These are phyloP conservation scores for Xylaria multiplex DNA, from an alignment of 2,329 filamentous ascomycete genomes.

Conservation along the genomic window DNA sequence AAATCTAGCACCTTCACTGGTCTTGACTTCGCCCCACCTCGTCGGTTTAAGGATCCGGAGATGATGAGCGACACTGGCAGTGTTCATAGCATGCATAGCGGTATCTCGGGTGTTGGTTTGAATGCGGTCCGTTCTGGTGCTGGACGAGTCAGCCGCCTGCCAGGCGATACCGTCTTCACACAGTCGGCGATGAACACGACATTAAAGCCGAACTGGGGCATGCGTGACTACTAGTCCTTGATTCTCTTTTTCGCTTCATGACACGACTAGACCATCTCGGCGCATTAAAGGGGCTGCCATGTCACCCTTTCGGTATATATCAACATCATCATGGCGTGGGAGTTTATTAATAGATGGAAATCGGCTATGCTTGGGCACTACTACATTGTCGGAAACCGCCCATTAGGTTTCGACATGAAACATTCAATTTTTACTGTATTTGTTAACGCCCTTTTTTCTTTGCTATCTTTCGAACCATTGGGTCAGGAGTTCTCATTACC, in stretches of 20 bases:
- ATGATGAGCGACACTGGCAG: slow-evolving; percentile 73
- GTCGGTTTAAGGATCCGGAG: slow-evolving; percentile 73
- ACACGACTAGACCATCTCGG: slow-evolving; percentile 32
- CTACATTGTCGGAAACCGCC: slow-evolving; percentile 27
- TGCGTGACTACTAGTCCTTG: slow-evolving; percentile 52
- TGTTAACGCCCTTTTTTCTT: slow-evolving; percentile 36
- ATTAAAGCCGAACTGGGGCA: slow-evolving; percentile 69
- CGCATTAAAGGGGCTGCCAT: slow-evolving; percentile 25
- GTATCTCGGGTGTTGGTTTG: slow-evolving; percentile 76
- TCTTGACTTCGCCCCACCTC: slow-evolving; percentile 83
- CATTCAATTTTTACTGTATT: slow-evolving; percentile 35
- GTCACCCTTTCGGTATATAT: slow-evolving; percentile 33
- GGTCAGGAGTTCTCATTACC: slow-evolving; percentile 23
- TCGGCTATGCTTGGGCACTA: slow-evolving; percentile 28
- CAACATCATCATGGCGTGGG: slow-evolving; percentile 36
- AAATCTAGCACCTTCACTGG: slow-evolving; percentile 82
- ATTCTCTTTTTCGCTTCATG: slow-evolving; percentile 33
- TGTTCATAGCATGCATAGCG: slow-evolving; percentile 77
- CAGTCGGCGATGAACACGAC: slow-evolving; percentile 70
- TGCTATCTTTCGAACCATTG: slow-evolving; percentile 26
- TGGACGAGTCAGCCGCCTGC: slow-evolving; percentile 86
- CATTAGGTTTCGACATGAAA: slow-evolving; percentile 13
- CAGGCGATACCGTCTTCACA: slow-evolving; percentile 83
- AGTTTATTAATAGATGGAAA: slow-evolving; percentile 40
- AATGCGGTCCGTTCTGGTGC: slow-evolving; percentile 82